phyloP scores from a whole-genome alignment of 306 rosid species.

The Macrotyloma uniflorum region DNA sequence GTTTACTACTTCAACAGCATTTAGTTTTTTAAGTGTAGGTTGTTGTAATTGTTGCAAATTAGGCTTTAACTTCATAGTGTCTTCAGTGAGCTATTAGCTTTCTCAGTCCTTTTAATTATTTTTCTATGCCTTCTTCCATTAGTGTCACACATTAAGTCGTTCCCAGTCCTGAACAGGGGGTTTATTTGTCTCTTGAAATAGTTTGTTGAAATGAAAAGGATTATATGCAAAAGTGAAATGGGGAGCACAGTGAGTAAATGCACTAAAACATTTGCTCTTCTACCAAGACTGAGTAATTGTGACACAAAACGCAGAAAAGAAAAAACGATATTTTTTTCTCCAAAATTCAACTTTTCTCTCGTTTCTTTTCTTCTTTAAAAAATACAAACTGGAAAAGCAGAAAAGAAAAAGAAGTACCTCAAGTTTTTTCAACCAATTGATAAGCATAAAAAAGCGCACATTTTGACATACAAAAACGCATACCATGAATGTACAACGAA shows the following conservation, averaged over 20 bases:
- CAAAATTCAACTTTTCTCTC: neutral
- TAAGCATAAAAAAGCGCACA: slow-evolving; percentile 6
- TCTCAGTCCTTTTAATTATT: neutral
- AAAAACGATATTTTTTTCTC: neutral
- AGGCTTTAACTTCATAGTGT: neutral
- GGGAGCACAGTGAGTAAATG: neutral
- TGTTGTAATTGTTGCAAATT: neutral
- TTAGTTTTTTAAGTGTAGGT: neutral
- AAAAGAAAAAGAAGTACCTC: neutral
- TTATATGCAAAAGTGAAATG: neutral
- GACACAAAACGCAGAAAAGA: neutral
- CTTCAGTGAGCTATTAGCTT: neutral
- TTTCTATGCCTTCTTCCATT: neutral
- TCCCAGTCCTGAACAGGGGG: neutral
- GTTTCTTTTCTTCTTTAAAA: neutral
- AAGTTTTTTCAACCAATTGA: neutral
- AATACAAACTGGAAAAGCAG: neutral
- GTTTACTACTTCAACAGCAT: neutral
- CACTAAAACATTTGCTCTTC: neutral
- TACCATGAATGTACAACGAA: slow-evolving; percentile 1
- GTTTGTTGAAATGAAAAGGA: neutral
- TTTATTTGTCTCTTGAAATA: neutral
- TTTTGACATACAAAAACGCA: neutral
- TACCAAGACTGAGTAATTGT: neutral
- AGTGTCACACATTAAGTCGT: neutral